Conservation (phyloP, 768 basidiomycete genomes). For the Hygrophorus russula region DNA sequence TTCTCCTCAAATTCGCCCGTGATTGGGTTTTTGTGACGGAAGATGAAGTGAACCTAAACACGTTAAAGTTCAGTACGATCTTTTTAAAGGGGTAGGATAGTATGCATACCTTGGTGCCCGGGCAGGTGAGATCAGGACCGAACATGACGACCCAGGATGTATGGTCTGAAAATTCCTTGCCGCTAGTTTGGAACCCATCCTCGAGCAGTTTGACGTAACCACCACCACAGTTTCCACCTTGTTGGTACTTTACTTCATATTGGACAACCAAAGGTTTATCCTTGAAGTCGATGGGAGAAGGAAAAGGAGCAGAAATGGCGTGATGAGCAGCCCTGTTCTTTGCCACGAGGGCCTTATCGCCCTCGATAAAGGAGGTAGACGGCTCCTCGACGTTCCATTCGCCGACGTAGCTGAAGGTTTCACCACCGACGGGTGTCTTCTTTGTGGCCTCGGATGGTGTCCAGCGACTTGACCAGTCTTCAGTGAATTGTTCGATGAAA, state of each 20-base stretch:
- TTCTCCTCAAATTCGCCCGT: slow-evolving; percentile 95
- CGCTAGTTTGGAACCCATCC: slow-evolving; percentile 87
- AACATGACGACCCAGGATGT: slow-evolving; percentile 97
- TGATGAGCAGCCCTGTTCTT: slow-evolving; percentile 98
- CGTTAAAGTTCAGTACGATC: slow-evolving; percentile 3
- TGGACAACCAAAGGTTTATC: slow-evolving; percentile 86
- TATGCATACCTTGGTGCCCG: slow-evolving; percentile 67
- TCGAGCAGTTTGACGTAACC: slow-evolving; percentile 96
- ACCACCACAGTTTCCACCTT: slow-evolving; percentile 98
- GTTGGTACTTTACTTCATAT: slow-evolving; percentile 99
- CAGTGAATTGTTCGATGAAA: slow-evolving; percentile 95
- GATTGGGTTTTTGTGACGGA: slow-evolving; percentile 92
- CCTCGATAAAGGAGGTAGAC: slow-evolving; percentile 59
- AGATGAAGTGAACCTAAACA: slow-evolving; percentile 90
- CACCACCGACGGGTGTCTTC: slow-evolving; percentile 91
- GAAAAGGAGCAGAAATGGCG: slow-evolving; percentile 93
- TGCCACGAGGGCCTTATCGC: slow-evolving; percentile 87
- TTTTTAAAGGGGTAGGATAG: neutral
- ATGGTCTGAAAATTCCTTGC: slow-evolving; percentile 88
- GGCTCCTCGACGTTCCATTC: slow-evolving; percentile 95
- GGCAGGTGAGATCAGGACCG: slow-evolving; percentile 91
- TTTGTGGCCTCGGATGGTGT: slow-evolving; percentile 95
- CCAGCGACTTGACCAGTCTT: slow-evolving; percentile 87
- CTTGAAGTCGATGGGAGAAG: slow-evolving; percentile 65
- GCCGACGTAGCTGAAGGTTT: slow-evolving; percentile 96